A percentile compares a stretch with the other conserved stretches of the same genome.
These are phyloP conservation scores for Pseudopithomyces chartarum DNA, from an alignment of 2,329 filamentous ascomycete species.

Conservation along the genomic window DNA sequence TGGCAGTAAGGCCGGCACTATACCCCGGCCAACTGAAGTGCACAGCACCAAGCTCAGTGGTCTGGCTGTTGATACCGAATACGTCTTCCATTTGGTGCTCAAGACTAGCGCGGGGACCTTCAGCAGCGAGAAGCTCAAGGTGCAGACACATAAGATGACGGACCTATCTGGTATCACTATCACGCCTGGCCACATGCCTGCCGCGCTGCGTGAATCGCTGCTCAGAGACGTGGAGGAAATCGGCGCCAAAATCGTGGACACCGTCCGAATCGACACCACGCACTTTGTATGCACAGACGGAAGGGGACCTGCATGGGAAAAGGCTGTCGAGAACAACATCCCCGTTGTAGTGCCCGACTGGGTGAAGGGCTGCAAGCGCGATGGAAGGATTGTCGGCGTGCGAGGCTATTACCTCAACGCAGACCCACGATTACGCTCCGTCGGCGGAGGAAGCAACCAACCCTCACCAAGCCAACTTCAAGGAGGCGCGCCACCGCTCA, in stretches of 20 bases:
- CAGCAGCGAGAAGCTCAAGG: constrained; percentile 79
- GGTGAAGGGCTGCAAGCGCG: constrained; percentile 94
- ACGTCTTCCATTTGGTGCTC: constrained; percentile 90
- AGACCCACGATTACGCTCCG: constrained; percentile 65
- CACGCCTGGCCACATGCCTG: constrained; percentile 83
- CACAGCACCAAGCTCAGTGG: constrained; percentile 96
- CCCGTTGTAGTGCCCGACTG: constrained; percentile 96
- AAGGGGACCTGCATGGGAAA: constrained; percentile 88
- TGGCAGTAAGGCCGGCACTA: constrained; percentile 93
- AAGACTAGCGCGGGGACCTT: constrained; percentile 89
- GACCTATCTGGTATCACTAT: constrained; percentile 95
- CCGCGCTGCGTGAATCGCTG: constrained; percentile 73
- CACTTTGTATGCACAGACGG: constrained; percentile 98
- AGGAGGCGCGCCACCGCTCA: constrained; percentile 38
- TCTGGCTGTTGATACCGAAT: constrained; percentile 94
- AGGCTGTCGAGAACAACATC: constrained; percentile 96
- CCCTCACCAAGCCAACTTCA: constrained; percentile 32
- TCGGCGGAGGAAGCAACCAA: constrained; percentile 45
- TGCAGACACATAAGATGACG: constrained; percentile 98
- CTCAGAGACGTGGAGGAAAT: constrained; percentile 80
- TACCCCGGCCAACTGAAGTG: constrained; percentile 84
- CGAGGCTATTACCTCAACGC: constrained; percentile 96
- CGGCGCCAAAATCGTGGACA: constrained; percentile 88
- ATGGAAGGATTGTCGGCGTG: constrained; percentile 89
- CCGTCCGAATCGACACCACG: constrained; percentile 93